phyloP scores from a whole-genome alignment of 768 basidiomycete species.

The Tricholoma saponaceum region DNA sequence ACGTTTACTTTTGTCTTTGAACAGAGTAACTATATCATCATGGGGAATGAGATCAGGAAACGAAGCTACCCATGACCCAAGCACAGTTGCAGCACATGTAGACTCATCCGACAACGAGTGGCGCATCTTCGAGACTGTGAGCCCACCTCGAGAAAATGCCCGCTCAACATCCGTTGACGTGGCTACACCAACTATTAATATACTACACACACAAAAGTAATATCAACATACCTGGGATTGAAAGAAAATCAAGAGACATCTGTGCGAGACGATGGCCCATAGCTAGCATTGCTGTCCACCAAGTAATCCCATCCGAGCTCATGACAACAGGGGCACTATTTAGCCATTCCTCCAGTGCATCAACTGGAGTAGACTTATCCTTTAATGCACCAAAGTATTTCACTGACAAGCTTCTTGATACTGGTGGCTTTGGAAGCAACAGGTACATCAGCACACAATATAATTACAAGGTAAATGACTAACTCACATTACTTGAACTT shows the following conservation, averaged over 20 bases:
- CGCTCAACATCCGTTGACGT: conserved; percentile 25
- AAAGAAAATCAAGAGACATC: conserved; percentile 9
- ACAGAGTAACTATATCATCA: not conserved
- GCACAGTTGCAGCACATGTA: conserved; percentile 16
- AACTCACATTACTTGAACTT: not conserved
- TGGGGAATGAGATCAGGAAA: conserved; percentile 6
- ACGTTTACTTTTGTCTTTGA: not conserved
- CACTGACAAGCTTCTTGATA: not conserved
- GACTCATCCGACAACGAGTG: conserved; percentile 24
- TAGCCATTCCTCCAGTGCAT: conserved; percentile 2
- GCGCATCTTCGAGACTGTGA: conserved; percentile 21
- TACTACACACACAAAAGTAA: too few relatives aligned
- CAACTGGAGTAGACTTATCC: not conserved
- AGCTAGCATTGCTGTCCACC: conserved; percentile 5
- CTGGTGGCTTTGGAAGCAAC: not conserved
- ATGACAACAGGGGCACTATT: not conserved
- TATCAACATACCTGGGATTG: not conserved
- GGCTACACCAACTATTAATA: conserved; percentile 10
- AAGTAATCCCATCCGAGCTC: not conserved
- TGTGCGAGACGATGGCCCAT: not conserved
- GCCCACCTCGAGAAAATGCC: conserved; percentile 23
- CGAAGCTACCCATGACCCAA: conserved; percentile 20
- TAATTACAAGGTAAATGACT: not conserved
- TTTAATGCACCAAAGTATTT: not conserved
- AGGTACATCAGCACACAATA: not conserved